Evolutionary conservation across 805 yeast species (phyloP).

Genomic region (Ogataea pini): DNA sequence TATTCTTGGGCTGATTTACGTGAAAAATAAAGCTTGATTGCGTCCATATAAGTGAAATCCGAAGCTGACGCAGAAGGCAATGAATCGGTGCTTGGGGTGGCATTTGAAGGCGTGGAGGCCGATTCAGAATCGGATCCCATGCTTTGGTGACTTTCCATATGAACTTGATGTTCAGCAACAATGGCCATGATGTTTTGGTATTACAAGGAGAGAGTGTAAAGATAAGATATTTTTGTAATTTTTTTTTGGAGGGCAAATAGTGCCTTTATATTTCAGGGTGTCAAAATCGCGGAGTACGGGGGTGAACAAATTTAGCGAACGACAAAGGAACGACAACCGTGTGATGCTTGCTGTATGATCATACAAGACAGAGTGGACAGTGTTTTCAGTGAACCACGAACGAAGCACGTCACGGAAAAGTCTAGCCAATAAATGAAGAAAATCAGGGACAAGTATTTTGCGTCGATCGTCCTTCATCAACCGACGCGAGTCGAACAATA

Average conservation of each 20-base stretch:
- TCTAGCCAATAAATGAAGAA: too few relatives aligned
- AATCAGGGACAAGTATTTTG: too few relatives aligned
- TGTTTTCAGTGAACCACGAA: too few relatives aligned
- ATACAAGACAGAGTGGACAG: too few relatives aligned
- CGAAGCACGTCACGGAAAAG: not conserved
- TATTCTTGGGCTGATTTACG: conserved; percentile 26
- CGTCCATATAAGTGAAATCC: conserved; percentile 19
- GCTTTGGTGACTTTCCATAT: not conserved
- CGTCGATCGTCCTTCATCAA: too few relatives aligned
- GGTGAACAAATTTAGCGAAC: too few relatives aligned
- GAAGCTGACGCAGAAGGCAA: not conserved
- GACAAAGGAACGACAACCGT: too few relatives aligned
- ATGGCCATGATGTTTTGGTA: not conserved
- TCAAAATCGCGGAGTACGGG: not conserved
- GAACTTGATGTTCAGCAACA: not conserved
- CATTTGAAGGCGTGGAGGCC: not conserved
- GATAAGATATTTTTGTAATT: not conserved
- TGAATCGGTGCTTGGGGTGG: not conserved
- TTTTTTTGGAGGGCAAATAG: not conserved
- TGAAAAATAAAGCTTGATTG: conserved; percentile 31
- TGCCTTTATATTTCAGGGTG: not conserved
- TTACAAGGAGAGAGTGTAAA: not conserved
- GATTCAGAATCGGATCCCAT: not conserved
- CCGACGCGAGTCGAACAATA: too few relatives aligned
- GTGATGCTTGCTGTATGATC: too few relatives aligned